A percentile compares a stretch with the other conserved stretches of the same genome.
phyloP scores from a whole-genome alignment of 768 basidiomycete genomes.

The Suillus placidus region DNA sequence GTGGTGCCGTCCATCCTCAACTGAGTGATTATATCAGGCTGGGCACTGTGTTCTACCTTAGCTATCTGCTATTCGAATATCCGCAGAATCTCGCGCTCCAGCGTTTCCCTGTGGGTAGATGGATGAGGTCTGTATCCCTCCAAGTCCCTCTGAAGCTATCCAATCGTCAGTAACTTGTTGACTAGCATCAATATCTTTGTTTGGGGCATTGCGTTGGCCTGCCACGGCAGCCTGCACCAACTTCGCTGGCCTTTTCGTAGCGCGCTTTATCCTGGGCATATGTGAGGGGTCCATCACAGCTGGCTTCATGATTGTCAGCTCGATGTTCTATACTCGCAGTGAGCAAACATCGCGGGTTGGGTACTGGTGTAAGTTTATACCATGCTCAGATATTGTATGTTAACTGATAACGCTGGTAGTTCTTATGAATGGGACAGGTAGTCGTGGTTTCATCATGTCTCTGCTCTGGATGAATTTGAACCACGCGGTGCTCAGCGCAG shows the following conservation, averaged over 20 bases:
- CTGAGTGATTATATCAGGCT: constrained; percentile 47
- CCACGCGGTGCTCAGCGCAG: constrained; percentile 47
- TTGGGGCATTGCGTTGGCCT: constrained; percentile 63
- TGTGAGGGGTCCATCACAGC: constrained; percentile 76
- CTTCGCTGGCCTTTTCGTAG: constrained; percentile 65
- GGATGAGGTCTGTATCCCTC: constrained; percentile 62
- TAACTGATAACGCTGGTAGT: constrained; percentile 40
- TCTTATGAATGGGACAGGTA: constrained; percentile 76
- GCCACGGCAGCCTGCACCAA: constrained; percentile 73
- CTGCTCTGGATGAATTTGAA: background rate
- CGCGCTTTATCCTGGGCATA: constrained; percentile 67
- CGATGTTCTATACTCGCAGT: constrained; percentile 76
- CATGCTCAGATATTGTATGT: background rate
- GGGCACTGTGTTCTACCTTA: constrained; percentile 74
- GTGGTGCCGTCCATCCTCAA: background rate
- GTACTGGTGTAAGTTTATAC: constrained; percentile 66
- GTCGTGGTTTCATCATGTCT: constrained; percentile 3
- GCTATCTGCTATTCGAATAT: constrained; percentile 71
- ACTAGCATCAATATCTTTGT: constrained; percentile 63
- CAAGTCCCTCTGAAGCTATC: background rate
- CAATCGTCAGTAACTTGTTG: background rate
- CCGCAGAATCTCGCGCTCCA: constrained; percentile 76
- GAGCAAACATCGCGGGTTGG: constrained; percentile 73
- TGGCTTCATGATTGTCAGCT: constrained; percentile 75
- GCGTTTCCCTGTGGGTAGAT: constrained; percentile 74